Percentiles rank a stretch among this genome's conserved stretches.
These are phyloP conservation scores for Trichoderma atrobrunneum DNA, from an alignment of 2,329 filamentous ascomycete species.

Conservation along the genomic window DNA sequence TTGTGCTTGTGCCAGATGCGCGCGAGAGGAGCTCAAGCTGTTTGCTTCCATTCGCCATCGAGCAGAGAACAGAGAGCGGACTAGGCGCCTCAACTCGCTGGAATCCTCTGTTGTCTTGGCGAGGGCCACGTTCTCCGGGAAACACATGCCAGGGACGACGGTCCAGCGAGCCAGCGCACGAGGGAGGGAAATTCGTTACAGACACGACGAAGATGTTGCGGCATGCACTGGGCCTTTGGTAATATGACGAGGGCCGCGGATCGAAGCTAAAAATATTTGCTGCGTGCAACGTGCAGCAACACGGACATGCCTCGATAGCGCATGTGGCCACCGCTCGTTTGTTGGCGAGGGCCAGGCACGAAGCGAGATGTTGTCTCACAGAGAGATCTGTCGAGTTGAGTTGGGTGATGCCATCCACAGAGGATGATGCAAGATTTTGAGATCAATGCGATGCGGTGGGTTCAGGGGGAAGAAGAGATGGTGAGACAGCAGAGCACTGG, in stretches of 20 bases:
- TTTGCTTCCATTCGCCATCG: background rate
- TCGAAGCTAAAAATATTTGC: constrained; percentile 4
- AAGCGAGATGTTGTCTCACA: constrained; percentile 19
- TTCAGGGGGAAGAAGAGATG: background rate
- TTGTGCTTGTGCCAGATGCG: background rate
- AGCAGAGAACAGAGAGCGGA: background rate
- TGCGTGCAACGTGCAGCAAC: background rate
- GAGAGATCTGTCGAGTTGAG: constrained; percentile 9
- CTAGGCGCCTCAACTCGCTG: background rate
- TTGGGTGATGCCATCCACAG: constrained; percentile 11
- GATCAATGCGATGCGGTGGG: constrained; percentile 6
- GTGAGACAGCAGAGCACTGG: constrained; percentile 11
- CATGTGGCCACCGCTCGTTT: constrained; percentile 11
- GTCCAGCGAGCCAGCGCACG: background rate
- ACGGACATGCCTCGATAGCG: background rate
- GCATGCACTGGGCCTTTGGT: constrained; percentile 4
- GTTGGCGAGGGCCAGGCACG: constrained; percentile 11
- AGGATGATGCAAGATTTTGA: background rate
- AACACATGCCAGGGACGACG: constrained; percentile 4
- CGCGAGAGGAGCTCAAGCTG: background rate
- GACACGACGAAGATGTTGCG: background rate
- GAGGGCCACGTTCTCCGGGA: background rate
- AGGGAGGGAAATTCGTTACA: constrained; percentile 14
- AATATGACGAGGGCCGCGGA: background rate
- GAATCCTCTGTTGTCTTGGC: background rate